phyloP scores from a whole-genome alignment of 1,139 yeast genomes.

The Nadsonia starkeyi-henricii region DNA sequence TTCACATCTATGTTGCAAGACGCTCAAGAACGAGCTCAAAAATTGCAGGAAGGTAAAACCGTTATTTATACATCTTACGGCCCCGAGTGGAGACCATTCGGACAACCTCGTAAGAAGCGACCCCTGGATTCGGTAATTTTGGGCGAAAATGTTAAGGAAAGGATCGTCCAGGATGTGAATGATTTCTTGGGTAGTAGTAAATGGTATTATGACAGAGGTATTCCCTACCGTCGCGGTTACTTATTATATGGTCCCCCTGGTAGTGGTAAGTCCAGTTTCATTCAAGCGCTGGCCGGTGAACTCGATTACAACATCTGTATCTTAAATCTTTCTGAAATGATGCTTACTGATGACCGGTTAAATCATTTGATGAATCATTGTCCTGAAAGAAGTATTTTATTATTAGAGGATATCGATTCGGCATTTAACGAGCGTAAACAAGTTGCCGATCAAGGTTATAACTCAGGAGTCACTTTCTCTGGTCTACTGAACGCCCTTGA shows the following conservation, averaged over 20 bases:
- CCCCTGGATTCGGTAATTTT: slow-evolving; percentile 72
- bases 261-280: slow-evolving; percentile 88
- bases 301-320: slow-evolving; percentile 91
- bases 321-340: slow-evolving; percentile 76
- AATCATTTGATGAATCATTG: slow-evolving; percentile 94
- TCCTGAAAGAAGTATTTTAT: slow-evolving; percentile 73
- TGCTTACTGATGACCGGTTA: slow-evolving; percentile 83
- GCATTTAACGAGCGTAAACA: slow-evolving; percentile 81
- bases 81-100: slow-evolving; percentile 98
- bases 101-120: slow-evolving; percentile 86
- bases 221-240: slow-evolving; percentile 93
- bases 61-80: slow-evolving; percentile 93
- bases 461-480: slow-evolving; percentile 85
- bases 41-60: slow-evolving; percentile 82
- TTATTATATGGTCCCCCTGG: slow-evolving; percentile 96
- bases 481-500: slow-evolving; percentile 89
- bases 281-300: slow-evolving; percentile 94
- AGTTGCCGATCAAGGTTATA: slow-evolving; percentile 49
- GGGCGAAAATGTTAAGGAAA: slow-evolving; percentile 58
- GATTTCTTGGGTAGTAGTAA: slow-evolving; percentile 69
- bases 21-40: slow-evolving; percentile 73
- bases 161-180: slow-evolving; percentile 52
- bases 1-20: slow-evolving; percentile 66
- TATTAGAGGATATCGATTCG: slow-evolving; percentile 90
- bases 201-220: slow-evolving; percentile 94